These are phyloP conservation scores for Rubroshorea leprosula DNA, from an alignment of 345 rosid genomes.

Conservation along the genomic window DNA sequence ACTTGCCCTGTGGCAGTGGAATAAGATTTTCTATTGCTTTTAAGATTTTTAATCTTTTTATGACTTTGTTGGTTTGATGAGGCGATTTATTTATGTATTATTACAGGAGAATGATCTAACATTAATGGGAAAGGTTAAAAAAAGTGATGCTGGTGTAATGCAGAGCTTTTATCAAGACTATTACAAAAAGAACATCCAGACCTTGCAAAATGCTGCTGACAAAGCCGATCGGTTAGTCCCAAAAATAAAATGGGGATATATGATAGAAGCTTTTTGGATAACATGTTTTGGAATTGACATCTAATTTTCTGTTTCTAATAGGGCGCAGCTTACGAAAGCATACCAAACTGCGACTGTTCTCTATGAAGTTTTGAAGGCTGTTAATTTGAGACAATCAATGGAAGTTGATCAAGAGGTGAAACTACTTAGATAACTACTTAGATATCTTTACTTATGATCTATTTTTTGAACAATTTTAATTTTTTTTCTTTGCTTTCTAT, in stretches of 20 bases:
- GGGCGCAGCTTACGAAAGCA: too few species aligned
- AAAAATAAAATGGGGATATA: background rate
- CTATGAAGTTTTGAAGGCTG: too few species aligned
- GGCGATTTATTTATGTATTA: background rate
- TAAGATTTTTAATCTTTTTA: background rate
- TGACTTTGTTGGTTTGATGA: slow-evolving; percentile 2
- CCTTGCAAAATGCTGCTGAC: slow-evolving; percentile 86
- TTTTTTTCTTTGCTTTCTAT: background rate
- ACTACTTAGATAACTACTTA: too few species aligned
- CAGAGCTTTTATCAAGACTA: slow-evolving; percentile 85
- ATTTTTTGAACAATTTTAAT: background rate
- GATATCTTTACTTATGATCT: slow-evolving; percentile 5
- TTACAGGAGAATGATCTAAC: slow-evolving; percentile 83
- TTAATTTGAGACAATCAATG: too few species aligned
- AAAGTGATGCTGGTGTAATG: slow-evolving; percentile 92
- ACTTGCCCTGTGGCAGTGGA: too few species aligned
- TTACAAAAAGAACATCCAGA: slow-evolving; percentile 77
- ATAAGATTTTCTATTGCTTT: background rate
- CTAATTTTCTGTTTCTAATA: too few species aligned
- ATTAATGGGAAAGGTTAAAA: slow-evolving; percentile 60
- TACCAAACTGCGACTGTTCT: too few species aligned
- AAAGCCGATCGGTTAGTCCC: slow-evolving; percentile 84
- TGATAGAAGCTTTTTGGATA: background rate
- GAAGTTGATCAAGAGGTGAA: slow-evolving; percentile 71
- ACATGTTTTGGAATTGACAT: slow-evolving; percentile 7